Conservation (phyloP, 2,329 filamentous ascomycete genomes). For the Chrysosporium queenslandicum region DNA sequence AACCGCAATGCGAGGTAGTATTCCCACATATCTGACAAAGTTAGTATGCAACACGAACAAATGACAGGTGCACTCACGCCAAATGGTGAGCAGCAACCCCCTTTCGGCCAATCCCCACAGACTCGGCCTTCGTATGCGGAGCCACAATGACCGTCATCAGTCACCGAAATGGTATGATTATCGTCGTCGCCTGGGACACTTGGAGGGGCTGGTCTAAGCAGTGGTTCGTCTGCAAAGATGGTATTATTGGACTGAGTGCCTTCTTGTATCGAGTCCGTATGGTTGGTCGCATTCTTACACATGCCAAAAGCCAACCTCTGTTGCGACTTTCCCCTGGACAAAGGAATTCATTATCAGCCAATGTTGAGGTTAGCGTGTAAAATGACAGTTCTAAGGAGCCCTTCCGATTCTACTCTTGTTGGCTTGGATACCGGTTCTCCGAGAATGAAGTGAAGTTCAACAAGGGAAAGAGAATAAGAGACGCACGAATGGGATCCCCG, state of each 20-base stretch:
- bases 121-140: constrained; percentile 40
- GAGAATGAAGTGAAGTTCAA: no score
- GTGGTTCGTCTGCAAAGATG: neutral
- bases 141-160: constrained; percentile 45
- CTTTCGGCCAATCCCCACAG: constrained; percentile 45
- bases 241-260: neutral
- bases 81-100: constrained; percentile 49
- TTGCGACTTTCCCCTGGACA: neutral
- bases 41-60: constrained; percentile 12
- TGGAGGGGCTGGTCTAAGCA: neutral
- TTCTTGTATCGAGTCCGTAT: neutral
- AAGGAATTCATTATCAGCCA: neutral
- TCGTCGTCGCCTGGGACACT: neutral
- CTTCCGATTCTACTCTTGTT: no score
- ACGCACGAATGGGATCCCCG: constrained; percentile 2
- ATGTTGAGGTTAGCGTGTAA: neutral
- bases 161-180: neutral
- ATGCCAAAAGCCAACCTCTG: neutral
- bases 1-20: constrained; percentile 44
- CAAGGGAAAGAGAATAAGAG: neutral
- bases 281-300: neutral
- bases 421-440: no score
- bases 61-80: constrained; percentile 38
- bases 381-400: neutral
- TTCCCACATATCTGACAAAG: constrained; percentile 27